These are phyloP conservation scores for Yamadazyma sp. DNA, from an alignment of 1,139 yeast species.

Conservation along the genomic window DNA sequence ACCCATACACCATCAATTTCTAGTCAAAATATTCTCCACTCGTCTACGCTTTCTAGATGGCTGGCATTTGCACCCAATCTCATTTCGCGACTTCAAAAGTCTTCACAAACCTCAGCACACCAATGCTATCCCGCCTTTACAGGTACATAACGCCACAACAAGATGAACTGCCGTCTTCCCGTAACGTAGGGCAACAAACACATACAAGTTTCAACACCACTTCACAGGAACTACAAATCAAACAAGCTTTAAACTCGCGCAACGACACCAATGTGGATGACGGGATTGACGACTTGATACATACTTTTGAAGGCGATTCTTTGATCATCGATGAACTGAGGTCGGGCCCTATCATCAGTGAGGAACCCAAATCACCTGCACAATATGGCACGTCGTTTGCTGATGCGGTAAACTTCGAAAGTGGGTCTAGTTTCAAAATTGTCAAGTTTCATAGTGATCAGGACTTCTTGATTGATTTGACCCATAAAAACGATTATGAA, in stretches of 20 bases:
- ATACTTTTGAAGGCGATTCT: constrained; percentile 13
- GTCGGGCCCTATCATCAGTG: constrained; percentile 8
- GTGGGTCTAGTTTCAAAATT: constrained; percentile 10
- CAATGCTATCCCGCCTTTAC: neutral
- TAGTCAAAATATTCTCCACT: no score
- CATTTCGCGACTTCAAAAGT: neutral
- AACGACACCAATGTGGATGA: constrained; percentile 1
- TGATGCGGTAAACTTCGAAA: constrained; percentile 12
- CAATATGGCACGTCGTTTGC: constrained; percentile 19
- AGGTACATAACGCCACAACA: neutral
- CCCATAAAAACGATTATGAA: constrained; percentile 12
- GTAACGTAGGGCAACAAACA: no score
- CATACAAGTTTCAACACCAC: no score
- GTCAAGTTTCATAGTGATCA: constrained; percentile 11
- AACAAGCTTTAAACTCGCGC: neutral
- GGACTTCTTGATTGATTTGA: constrained; percentile 7
- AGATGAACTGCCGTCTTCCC: no score
- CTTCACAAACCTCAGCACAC: neutral
- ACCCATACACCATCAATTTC: no score
- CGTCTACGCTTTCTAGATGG: constrained; percentile 1
- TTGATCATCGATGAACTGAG: constrained; percentile 12
- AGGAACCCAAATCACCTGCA: neutral
- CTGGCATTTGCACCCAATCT: constrained; percentile 5
- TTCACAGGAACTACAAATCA: neutral
- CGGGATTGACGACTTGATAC: constrained; percentile 6